phyloP scores from a whole-genome alignment of 805 yeast species.

The Saccharomyces eubayanus region DNA sequence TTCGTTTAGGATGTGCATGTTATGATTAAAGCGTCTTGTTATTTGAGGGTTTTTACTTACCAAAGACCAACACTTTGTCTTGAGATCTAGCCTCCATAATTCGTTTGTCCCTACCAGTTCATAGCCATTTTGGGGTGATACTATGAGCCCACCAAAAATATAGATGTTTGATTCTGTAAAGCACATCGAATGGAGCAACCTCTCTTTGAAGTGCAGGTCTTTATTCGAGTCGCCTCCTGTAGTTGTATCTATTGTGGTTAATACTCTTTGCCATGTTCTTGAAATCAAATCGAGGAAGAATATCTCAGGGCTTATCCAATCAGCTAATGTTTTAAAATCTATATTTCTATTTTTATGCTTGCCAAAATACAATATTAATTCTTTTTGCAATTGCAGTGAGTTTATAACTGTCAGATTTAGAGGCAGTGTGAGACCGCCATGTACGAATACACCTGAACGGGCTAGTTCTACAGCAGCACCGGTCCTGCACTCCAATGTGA shows the following conservation, averaged over 20 bases:
- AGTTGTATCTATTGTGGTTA: conserved; percentile 10
- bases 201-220: conserved; percentile 13
- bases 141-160: conserved; percentile 58
- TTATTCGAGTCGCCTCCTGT: background rate
- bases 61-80: conserved; percentile 44
- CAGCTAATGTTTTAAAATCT: conserved; percentile 17
- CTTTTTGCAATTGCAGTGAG: conserved; percentile 32
- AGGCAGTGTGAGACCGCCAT: conserved; percentile 60
- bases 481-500: conserved; percentile 51
- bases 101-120: conserved; percentile 48
- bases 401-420: conserved; percentile 38
- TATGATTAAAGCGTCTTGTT: conserved; percentile 43
- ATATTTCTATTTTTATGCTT: conserved; percentile 16
- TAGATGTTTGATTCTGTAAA: conserved; percentile 44
- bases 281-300: conserved; percentile 53
- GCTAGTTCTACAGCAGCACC: conserved; percentile 55
- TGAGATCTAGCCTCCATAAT: conserved; percentile 60
- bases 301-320: conserved; percentile 51
- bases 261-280: conserved; percentile 45
- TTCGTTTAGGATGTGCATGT: conserved; percentile 33
- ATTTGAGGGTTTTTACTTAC: conserved; percentile 35
- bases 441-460: conserved; percentile 52
- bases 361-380: conserved; percentile 31
- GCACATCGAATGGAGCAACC: conserved; percentile 54
- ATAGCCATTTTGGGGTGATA: conserved; percentile 30